phyloP scores from a whole-genome alignment of 805 yeast genomes.

The Metschnikowia cerradonensis region DNA sequence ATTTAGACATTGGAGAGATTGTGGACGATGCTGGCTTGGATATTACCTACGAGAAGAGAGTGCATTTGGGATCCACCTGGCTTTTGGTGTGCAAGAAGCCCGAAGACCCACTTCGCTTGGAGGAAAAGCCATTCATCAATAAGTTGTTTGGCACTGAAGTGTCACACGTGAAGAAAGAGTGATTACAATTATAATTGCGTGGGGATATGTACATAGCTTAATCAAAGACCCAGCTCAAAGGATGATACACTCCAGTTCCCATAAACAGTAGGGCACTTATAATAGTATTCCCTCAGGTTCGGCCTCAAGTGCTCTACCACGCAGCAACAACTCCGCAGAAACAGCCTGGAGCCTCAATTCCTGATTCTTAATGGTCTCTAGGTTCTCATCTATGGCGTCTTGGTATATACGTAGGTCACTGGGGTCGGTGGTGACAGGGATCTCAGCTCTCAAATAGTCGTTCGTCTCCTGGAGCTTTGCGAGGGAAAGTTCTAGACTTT shows the following conservation, averaged over 20 bases:
- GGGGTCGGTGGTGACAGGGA: constrained; percentile 25
- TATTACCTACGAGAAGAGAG: constrained; percentile 72
- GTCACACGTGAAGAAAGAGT: constrained; percentile 22
- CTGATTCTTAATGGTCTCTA: constrained; percentile 50
- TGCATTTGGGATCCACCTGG: constrained; percentile 93
- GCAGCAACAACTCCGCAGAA: constrained; percentile 42
- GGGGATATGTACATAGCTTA: neutral
- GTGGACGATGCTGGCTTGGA: constrained; percentile 81
- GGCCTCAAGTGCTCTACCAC: constrained; percentile 24
- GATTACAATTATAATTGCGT: neutral
- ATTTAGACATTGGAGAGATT: constrained; percentile 85
- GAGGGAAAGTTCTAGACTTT: constrained; percentile 25
- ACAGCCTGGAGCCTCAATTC: constrained; percentile 41
- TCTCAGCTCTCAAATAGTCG: constrained; percentile 40
- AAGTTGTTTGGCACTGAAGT: constrained; percentile 39
- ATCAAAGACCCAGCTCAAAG: neutral
- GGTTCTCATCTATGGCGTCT: constrained; percentile 57
- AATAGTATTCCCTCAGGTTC: constrained; percentile 10
- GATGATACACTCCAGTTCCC: neutral
- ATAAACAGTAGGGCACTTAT: neutral
- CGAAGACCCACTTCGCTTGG: constrained; percentile 52
- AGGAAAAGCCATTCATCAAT: constrained; percentile 40
- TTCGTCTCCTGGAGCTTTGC: constrained; percentile 48
- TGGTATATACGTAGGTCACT: constrained; percentile 49
- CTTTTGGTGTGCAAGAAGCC: constrained; percentile 70